Evolutionary conservation across 192 early-diverging fungal species (phyloP).

Genomic region (Podila verticillata): DNA sequence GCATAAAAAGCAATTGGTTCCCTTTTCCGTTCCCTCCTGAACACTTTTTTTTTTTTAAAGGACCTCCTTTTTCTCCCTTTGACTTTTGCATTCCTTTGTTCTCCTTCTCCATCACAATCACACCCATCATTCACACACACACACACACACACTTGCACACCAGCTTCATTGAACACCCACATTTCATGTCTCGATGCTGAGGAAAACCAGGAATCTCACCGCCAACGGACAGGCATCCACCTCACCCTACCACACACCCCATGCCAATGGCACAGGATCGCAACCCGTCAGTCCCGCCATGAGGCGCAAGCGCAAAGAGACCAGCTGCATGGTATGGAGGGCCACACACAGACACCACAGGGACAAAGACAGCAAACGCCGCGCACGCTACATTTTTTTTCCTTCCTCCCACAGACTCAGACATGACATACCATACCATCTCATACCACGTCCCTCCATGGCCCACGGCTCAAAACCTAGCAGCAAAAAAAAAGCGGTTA

Average conservation of each 20-base stretch:
- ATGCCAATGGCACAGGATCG: neutral
- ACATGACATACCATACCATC: neutral
- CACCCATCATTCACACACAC: neutral
- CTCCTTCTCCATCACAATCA: neutral
- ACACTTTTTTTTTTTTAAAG: too few relatives aligned
- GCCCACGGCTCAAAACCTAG: too few relatives aligned
- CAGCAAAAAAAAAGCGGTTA: neutral
- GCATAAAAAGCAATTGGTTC: too few relatives aligned
- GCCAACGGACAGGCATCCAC: neutral
- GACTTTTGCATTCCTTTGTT: too few relatives aligned
- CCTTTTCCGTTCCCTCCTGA: too few relatives aligned
- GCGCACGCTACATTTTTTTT: too few relatives aligned
- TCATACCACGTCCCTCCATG: too few relatives aligned
- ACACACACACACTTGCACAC: neutral
- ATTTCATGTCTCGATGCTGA: neutral
- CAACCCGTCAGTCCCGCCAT: constrained; percentile 27
- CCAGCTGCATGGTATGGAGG: constrained; percentile 28
- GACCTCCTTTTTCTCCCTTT: too few relatives aligned
- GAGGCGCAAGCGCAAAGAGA: constrained; percentile 42
- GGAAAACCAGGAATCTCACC: neutral
- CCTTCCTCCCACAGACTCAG: too few relatives aligned
- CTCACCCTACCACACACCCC: neutral
- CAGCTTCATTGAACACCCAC: neutral
- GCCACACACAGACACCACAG: neutral
- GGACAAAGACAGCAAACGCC: neutral